Evolutionary conservation across 352 stramenopile genomes (phyloP).

Genomic region (Ophiocytium majus): DNA sequence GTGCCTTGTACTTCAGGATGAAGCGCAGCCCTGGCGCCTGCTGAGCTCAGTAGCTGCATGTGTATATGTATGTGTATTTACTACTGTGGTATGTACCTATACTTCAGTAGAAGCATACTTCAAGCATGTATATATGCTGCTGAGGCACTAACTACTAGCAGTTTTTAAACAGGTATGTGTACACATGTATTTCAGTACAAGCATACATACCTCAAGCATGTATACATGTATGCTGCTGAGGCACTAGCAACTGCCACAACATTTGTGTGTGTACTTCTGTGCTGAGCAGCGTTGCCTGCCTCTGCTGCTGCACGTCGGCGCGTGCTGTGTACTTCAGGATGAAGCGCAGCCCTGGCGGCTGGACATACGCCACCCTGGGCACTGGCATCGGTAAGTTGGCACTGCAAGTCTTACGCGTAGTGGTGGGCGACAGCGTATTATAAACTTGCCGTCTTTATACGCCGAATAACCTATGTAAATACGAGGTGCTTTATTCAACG

Average conservation of each 20-base stretch:
- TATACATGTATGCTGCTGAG: neutral
- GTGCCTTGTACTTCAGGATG: neutral
- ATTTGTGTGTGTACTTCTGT: neutral
- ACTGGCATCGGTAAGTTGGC: neutral
- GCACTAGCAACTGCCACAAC: neutral
- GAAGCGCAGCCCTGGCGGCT: neutral
- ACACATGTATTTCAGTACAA: neutral
- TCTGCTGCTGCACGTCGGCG: neutral
- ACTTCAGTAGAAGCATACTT: no score
- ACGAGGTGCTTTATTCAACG: no score
- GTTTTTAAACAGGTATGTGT: neutral
- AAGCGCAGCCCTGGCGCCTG: neutral
- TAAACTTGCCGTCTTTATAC: no score
- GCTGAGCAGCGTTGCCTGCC: no score
- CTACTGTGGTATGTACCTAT: no score
- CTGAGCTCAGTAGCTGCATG: neutral
- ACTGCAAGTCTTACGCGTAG: no score
- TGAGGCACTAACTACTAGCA: neutral
- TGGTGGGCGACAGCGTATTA: no score
- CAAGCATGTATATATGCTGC: no score
- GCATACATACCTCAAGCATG: neutral
- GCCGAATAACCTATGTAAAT: no score
- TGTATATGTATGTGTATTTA: no score
- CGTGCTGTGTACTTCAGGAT: conserved; percentile 14
- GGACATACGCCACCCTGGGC: neutral